These are phyloP conservation scores for Paecilomyces sp. DNA, from an alignment of 2,329 filamentous ascomycete species.

Conservation along the genomic window DNA sequence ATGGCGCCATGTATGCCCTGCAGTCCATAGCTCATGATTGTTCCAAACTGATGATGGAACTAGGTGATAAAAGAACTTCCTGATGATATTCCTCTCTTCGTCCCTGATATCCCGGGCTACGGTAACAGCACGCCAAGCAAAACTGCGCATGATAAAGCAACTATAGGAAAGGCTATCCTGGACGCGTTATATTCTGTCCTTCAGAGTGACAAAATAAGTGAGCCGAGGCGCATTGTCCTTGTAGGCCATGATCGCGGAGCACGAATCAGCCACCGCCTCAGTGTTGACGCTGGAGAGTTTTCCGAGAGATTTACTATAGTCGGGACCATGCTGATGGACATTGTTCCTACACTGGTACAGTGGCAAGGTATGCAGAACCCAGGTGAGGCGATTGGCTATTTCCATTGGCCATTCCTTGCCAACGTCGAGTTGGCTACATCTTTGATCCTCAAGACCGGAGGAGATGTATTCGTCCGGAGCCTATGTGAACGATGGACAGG, in stretches of 20 bases:
- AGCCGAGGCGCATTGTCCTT: constrained; percentile 29
- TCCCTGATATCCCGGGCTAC: constrained; percentile 44
- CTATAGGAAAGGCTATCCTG: constrained; percentile 10
- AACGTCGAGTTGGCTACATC: constrained; percentile 36
- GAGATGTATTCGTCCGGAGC: constrained; percentile 28
- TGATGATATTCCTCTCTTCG: constrained; percentile 36
- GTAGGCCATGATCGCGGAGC: constrained; percentile 46
- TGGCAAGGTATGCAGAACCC: constrained; percentile 37
- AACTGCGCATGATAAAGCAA: constrained; percentile 9
- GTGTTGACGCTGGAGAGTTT: constrained; percentile 31
- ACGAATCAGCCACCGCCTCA: constrained; percentile 42
- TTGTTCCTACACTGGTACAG: constrained; percentile 42
- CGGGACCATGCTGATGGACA: constrained; percentile 41
- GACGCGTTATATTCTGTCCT: constrained; percentile 1
- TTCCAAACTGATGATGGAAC: background rate
- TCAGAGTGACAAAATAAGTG: background rate
- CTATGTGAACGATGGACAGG: constrained; percentile 25
- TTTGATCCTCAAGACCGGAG: constrained; percentile 39
- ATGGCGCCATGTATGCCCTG: constrained; percentile 2
- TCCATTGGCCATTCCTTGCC: constrained; percentile 48
- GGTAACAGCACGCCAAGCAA: constrained; percentile 33
- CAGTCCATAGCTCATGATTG: background rate
- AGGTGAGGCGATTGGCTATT: constrained; percentile 30
- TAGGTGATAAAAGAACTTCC: constrained; percentile 34
- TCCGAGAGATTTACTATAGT: constrained; percentile 25